Base-by-base conservation (phyloP, 1,284 basidiomycete species). In the Pisolithus thermaeus region DNA sequence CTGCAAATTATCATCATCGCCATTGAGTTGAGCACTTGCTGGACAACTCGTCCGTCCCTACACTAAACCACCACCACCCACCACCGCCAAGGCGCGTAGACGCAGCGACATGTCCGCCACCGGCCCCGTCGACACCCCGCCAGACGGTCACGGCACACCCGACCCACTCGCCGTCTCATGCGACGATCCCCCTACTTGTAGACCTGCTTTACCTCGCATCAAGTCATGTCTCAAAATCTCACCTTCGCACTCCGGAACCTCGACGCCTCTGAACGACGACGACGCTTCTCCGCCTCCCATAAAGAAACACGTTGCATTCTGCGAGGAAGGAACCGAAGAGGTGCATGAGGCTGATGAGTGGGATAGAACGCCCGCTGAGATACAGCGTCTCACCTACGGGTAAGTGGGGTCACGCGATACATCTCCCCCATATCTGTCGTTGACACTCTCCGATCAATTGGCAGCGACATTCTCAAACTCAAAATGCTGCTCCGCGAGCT, bases 281-380 rank as follows among this genome's bases (percentile, higher is more conserved):
- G 25, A 23, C 7, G 42, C 8, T 14, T 41, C 39, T 4, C 35
- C 42, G 18, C 11, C 22, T n/a, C 4, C 3, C 12, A 22, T 37
- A 7, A 52, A 68, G 56, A 84, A 82, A 66, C 73, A 72, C 18
- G 83, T 86, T 30, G 75, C 74, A 11, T 86, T 85, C 58, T 74
- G 76, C 38, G 71, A 68, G 1, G 71, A 76, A 2, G 74, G 73
- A 42, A 68, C 69, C 8, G 78, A 81, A 49, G 75, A 83, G 62
- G 70, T 87, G 12, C 75, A 77, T 60, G 64, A 72, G 41, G 84
- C 80, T 2, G 84, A 87, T 61, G 83, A 85, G 51, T 87, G 84
- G 84, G 84, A 87, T 64, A 73, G 83, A 5, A 81, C 78, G 2
- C 80, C 80, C 0, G 72, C 71, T 1, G 78, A 79, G 47, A 75